Conservation (phyloP, 192 early-diverging fungal genomes). For the Coemansia sp. region DNA sequence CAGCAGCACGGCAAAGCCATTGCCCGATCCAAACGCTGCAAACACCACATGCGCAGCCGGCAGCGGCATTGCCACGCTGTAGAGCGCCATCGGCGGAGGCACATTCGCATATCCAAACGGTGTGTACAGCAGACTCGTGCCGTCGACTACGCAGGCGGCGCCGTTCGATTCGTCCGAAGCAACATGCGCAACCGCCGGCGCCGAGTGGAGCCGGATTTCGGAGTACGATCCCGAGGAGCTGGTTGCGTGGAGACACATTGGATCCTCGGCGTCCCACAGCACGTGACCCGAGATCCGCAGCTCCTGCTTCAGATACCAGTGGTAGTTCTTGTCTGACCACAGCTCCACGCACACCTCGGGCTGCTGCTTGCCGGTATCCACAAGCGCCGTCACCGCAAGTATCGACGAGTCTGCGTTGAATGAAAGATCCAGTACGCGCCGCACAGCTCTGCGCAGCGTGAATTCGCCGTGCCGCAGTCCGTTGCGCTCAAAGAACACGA, state of each 20-base stretch:
- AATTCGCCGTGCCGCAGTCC: conserved; percentile 95
- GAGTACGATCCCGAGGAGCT: conserved; percentile 8
- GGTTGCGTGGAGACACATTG: conserved; percentile 65
- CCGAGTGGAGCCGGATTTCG: conserved; percentile 20
- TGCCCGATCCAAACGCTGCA: conserved; percentile 59
- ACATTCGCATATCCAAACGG: conserved; percentile 72
- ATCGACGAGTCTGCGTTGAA: conserved; percentile 94
- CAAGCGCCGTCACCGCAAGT: conserved; percentile 68
- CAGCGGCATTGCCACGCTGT: conserved; percentile 11
- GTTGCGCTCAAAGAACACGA: conserved; percentile 95
- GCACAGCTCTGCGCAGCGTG: conserved; percentile 58
- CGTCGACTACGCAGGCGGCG: conserved; percentile 79
- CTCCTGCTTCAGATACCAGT: conserved; percentile 96
- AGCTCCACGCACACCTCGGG: conserved; percentile 68
- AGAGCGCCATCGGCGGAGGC: conserved; percentile 89
- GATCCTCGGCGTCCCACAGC: conserved; percentile 81
- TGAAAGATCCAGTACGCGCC: conserved; percentile 44
- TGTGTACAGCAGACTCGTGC: conserved; percentile 51
- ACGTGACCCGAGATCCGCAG: conserved; percentile 56
- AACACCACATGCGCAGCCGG: conserved; percentile 65
- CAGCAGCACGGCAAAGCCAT: conserved; percentile 73
- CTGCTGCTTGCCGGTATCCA: conserved; percentile 16
- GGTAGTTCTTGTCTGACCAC: conserved; percentile 93
- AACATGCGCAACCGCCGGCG: conserved; percentile 21
- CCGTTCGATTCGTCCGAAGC: conserved; percentile 27